Evolutionary conservation across 106 monocot species (phyloP), one percentile per base, ranked within the genome.

Genomic region (Acorus gramineus): DNA sequence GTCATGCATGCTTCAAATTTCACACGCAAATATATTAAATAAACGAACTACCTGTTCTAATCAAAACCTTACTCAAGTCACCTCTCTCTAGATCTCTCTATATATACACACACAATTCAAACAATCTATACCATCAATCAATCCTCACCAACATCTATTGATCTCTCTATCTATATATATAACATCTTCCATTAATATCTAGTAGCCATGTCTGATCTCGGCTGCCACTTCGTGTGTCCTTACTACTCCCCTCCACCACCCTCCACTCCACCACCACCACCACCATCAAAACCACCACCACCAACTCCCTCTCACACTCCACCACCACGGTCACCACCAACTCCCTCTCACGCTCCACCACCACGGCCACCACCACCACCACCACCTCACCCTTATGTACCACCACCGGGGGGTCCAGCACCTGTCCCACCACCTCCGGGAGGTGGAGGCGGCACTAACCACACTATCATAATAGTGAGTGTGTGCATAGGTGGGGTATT

Each of bases 401-500:
- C 53, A 1, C 51, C 14, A 45, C 56, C 71, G 14, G 66, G 54
- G 5, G 62, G 12, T 45, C 67, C 43, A 3, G 44, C 59, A 2
- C 45, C 7, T 2, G 2, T 6, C 2, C 42, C 8, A 1, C 57
- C 12, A 6, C 69, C 65, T 3, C 77, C 70, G 5, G 66, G 65
- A 44, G 66, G 64, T 4, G 44, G 11, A 0, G 28, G 28, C 28
- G 28, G 28, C 28, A 28, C 28, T 0, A 28, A 73, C 53, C 81
- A 79, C 79, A 82, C 79, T 0, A 72, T 73, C 56, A 82, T 94
- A 57, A 72, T 90, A 3, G 79, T 90, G 28, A 79, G 84, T 10
- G 86, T 74, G 7, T 80, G 84, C 1, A 62, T 79, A 2, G 86
- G 94, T 0, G 84, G 94, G 2, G 56, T 94, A 14, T 74, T 90